Evolutionary conservation across 108 stramenopile genomes (phyloP), one percentile per base, ranked within the genome.

Genomic region (Skeletonema potamos): DNA sequence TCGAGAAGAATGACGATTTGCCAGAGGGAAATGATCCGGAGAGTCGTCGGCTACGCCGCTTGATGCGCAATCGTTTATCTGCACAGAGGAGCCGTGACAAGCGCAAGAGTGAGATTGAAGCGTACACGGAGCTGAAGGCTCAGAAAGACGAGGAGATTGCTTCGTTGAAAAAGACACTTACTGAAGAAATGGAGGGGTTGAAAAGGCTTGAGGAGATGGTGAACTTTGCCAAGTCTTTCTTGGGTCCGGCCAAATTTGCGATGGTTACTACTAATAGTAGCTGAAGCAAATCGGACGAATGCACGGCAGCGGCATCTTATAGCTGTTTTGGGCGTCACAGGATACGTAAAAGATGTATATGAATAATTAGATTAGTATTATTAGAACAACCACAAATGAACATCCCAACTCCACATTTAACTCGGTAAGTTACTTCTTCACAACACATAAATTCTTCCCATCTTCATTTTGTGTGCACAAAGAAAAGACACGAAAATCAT

Each of bases 1-100:
- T 0, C 22, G 48, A 51, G 22, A 24, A 22, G 48, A 6, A 24
- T 9, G 8, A 18, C 18, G 48, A 51, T 51, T 51, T 51, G 22
- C 58, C 58, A 18, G 6, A 6, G 1, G 58, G 58, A 1, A 59
- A 59, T 17, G 58, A 59, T 12, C 1, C 18, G 18, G 58, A 59
- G 33, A 33, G 32, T 34, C 58, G 58, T 7, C 58, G 58, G 10
- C 24, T 33, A 18, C 58, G 58, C 9, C 58, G 58, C 17, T n/a
- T 33, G 1, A 26, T 59, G 28, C 58, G 58, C 58, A 59, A 59
- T 34, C 58, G 58, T 20, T 9, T 59, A 30, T 59, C 58, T 5
- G 58, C 58, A 30, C 58, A 59, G 58, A 34, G 17, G 30, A 33
- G 32, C 58, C 58, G 58, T 34, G 58, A 59, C 33, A 30, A 24